Conservation (phyloP, 2,329 filamentous ascomycete genomes). For the Colletotrichum sp. region DNA sequence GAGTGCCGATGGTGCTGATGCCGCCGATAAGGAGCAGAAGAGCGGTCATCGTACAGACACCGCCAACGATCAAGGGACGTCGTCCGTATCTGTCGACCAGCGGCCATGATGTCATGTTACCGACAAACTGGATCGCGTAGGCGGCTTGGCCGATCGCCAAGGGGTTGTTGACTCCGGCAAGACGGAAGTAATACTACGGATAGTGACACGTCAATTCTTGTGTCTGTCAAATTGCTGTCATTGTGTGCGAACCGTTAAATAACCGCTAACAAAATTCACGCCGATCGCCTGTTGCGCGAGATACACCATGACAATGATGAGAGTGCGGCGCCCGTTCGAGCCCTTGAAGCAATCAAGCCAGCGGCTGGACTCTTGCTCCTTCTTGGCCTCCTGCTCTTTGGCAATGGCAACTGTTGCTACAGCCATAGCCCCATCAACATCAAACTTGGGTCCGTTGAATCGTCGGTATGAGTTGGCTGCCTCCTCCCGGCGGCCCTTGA, state of each 20-base stretch:
- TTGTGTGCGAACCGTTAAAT: slow-evolving; percentile 24
- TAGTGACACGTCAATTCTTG: neutral
- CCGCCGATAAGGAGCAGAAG: slow-evolving; percentile 34
- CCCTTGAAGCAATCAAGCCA: slow-evolving; percentile 34
- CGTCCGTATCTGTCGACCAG: slow-evolving; percentile 34
- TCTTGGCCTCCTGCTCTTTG: slow-evolving; percentile 26
- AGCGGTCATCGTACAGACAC: slow-evolving; percentile 29
- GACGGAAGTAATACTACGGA: slow-evolving; percentile 31
- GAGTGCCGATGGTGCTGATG: slow-evolving; percentile 30
- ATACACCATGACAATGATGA: slow-evolving; percentile 35
- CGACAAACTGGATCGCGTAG: slow-evolving; percentile 31
- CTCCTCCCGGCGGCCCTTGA: slow-evolving; percentile 21
- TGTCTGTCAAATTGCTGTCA: neutral
- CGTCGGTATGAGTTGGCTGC: slow-evolving; percentile 23
- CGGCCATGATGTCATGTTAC: slow-evolving; percentile 34
- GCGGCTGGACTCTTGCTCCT: slow-evolving; percentile 21
- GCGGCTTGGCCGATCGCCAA: slow-evolving; percentile 32
- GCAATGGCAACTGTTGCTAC: slow-evolving; percentile 25
- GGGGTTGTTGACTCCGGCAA: slow-evolving; percentile 31
- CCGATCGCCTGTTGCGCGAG: slow-evolving; percentile 34
- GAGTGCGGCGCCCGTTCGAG: slow-evolving; percentile 30
- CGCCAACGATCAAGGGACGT: slow-evolving; percentile 32
- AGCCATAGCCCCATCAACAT: slow-evolving; percentile 27
- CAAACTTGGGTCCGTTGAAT: slow-evolving; percentile 31
- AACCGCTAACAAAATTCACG: slow-evolving; percentile 33